A percentile compares a stretch with the other conserved stretches of the same genome.
These are phyloP conservation scores for Trametes polyzona DNA, from an alignment of 1,284 basidiomycete genomes.

Conservation along the genomic window DNA sequence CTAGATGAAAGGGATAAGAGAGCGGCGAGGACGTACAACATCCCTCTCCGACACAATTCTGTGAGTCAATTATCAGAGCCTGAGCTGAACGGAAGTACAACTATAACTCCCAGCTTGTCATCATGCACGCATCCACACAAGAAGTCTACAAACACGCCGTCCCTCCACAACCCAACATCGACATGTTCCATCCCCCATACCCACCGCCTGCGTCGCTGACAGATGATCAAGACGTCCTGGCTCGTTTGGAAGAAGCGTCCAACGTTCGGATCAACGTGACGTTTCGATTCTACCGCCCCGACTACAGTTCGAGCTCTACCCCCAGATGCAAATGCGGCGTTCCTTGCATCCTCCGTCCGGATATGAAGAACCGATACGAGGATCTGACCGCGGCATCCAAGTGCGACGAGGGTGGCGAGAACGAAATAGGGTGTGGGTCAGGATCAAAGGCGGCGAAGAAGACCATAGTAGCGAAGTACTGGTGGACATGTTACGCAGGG, in stretches of 20 bases:
- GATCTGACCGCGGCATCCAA: conserved; percentile 3
- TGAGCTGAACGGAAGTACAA: background rate
- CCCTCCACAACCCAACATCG: conserved; percentile 76
- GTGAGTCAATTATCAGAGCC: conserved; percentile 40
- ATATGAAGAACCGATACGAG: conserved; percentile 68
- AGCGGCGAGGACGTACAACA: conserved; percentile 78
- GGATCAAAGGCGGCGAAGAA: conserved; percentile 32
- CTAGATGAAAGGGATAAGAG: conserved; percentile 56
- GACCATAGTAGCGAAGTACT: conserved; percentile 63
- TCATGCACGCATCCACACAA: conserved; percentile 93
- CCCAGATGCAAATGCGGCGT: conserved; percentile 82
- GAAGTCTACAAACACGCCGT: conserved; percentile 87
- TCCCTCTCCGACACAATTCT: conserved; percentile 85
- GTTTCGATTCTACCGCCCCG: conserved; percentile 86
- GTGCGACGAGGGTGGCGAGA: background rate
- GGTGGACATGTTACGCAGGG: conserved; percentile 88
- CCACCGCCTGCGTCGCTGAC: conserved; percentile 41
- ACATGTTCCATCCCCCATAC: conserved; percentile 71
- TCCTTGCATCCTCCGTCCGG: conserved; percentile 76
- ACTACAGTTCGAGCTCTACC: conserved; percentile 74
- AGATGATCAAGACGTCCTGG: conserved; percentile 8
- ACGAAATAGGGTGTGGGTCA: background rate
- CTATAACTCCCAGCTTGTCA: conserved; percentile 57
- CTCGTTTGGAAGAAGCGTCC: conserved; percentile 37
- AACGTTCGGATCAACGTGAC: conserved; percentile 89